Evolutionary conservation across 768 basidiomycete genomes (phyloP), one percentile per base, ranked within the genome.

Genomic region (Xanthoconium stramineum): DNA sequence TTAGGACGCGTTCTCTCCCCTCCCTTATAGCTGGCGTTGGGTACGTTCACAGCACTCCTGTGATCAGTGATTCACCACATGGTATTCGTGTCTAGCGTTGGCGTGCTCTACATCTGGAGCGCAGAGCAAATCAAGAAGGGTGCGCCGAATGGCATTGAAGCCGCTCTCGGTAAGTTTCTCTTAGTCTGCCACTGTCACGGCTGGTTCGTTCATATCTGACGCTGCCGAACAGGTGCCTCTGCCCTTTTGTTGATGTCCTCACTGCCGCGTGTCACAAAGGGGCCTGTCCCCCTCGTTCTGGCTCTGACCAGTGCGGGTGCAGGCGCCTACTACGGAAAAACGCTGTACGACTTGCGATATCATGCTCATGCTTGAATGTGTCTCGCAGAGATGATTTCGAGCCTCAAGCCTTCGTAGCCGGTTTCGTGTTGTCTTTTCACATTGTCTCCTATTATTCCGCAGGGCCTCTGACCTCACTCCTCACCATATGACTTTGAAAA

Each of bases 1-100:
- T 76, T 8, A 78, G 82, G 61, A 89, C 85, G 57, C 81, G 85
- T 24, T 93, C 90, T 33, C 75, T 93, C 32, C 92, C 91, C 7
- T 93, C 92, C 13, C 69, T 94, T 40, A 83, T 93, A 19, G 91
- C 91, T 55, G 91, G 91, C 38, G 80, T 91, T 43, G 78, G 86
- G 90, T 92, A 63, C 42, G 84, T 69, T 48, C 52, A 36, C 37
- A 4, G 24, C 24, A 37, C 6, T 14, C 32, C 20, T 48, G 19
- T 20, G 13, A 15, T 15, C 32, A 28, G 32, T 14, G 28, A 15
- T 36, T 56, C 60, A 56, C 50, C 19, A 43, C n/a, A 7, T 19
- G 13, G 24, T 43, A 30, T 33, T 24, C 30, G 8, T 0, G 59
- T 55, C 19, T 33, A 91, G 89, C 62, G 89, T 94, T 45, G 91